phyloP scores from a whole-genome alignment of 2,329 filamentous ascomycete species.

The Fusarium chaquense region DNA sequence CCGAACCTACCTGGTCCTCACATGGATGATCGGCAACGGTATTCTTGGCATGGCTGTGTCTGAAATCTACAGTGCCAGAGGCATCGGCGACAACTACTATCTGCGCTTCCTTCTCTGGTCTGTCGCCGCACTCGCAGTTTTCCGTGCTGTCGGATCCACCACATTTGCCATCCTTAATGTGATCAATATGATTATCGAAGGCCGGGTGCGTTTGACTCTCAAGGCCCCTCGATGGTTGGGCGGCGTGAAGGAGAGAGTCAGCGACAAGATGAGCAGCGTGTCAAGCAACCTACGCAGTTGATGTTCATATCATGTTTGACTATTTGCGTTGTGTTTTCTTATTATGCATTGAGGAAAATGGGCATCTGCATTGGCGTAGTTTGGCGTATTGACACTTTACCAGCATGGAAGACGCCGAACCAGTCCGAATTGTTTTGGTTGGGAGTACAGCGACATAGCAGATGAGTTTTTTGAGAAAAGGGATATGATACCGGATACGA shows the following conservation, averaged over 20 bases:
- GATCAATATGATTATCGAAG: constrained; percentile 88
- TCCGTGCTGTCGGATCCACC: constrained; percentile 85
- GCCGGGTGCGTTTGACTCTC: constrained; percentile 73
- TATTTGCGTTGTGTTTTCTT: constrained; percentile 24
- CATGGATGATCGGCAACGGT: constrained; percentile 93
- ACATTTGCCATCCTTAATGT: constrained; percentile 87
- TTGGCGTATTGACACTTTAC: constrained; percentile 23
- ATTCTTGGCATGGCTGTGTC: constrained; percentile 93
- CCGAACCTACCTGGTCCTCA: constrained; percentile 96
- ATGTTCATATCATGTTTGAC: constrained; percentile 14
- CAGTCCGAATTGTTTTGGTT: constrained; percentile 9
- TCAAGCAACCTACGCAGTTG: constrained; percentile 58
- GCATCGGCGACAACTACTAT: constrained; percentile 87
- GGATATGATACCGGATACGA: constrained; percentile 28
- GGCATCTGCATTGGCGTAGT: constrained; percentile 32
- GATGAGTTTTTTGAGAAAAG: constrained; percentile 19
- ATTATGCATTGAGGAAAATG: constrained; percentile 25
- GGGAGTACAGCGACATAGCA: constrained; percentile 27
- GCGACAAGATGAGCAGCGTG: constrained; percentile 63
- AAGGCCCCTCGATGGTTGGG: constrained; percentile 66
- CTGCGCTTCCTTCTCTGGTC: constrained; percentile 93
- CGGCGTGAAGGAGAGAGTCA: constrained; percentile 58
- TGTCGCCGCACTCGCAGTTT: constrained; percentile 86
- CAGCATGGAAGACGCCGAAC: constrained; percentile 16
- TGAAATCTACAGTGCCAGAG: constrained; percentile 80